phyloP scores from a whole-genome alignment of 345 rosid species.

The Aegle marmelos region DNA sequence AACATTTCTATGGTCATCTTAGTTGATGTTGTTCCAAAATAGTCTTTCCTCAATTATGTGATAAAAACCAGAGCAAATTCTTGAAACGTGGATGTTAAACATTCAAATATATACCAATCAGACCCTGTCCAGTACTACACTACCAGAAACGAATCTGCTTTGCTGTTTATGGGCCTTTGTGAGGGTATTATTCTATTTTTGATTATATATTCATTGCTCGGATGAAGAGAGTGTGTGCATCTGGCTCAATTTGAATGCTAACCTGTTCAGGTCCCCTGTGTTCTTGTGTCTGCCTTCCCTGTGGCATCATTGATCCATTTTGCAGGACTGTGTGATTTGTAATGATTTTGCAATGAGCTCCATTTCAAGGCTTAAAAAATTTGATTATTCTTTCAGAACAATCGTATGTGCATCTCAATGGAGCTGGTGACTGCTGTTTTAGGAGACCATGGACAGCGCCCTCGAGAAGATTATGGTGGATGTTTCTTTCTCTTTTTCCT shows the following conservation, averaged over 20 bases:
- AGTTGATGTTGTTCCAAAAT: background rate
- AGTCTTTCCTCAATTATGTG: background rate
- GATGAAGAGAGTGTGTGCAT: background rate
- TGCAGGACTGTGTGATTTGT: background rate
- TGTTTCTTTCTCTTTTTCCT: constrained; percentile 3
- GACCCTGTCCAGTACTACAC: background rate
- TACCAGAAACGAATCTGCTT: background rate
- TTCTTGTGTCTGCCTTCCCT: background rate
- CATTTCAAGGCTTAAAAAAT: background rate
- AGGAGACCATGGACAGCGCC: constrained; percentile 99
- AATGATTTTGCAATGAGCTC: background rate
- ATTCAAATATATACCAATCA: background rate
- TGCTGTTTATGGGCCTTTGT: background rate
- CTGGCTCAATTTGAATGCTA: background rate
- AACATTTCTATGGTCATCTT: background rate
- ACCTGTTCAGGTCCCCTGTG: background rate
- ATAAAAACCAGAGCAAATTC: background rate
- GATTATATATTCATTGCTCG: background rate
- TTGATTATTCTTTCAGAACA: constrained; percentile 45
- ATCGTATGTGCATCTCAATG: constrained; percentile 88
- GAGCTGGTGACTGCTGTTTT: constrained; percentile 97
- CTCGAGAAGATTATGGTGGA: constrained; percentile 80
- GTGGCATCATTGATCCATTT: background rate
- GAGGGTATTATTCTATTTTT: background rate
- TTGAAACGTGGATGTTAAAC: background rate